phyloP scores from a whole-genome alignment of 2,329 filamentous ascomycete genomes.

The Didymella keratinophila region DNA sequence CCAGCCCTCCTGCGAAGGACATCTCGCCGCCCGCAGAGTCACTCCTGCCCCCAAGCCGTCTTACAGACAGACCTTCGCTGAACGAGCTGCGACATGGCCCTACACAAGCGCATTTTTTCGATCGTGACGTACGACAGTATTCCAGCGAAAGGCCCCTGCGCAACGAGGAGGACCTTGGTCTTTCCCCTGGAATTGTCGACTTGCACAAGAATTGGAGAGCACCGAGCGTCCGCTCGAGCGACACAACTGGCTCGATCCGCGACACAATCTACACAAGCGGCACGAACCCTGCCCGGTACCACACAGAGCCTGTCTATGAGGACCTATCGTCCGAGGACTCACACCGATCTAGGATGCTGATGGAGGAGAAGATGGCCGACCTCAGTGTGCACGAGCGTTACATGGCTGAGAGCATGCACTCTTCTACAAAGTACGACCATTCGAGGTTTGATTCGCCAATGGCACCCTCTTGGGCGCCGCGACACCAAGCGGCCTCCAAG shows the following conservation, averaged over 20 bases:
- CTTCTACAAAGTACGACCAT: conserved; percentile 21
- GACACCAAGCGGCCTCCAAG: conserved; percentile 37
- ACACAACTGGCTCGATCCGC: conserved; percentile 32
- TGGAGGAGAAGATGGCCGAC: conserved; percentile 38
- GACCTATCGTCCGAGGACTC: conserved; percentile 35
- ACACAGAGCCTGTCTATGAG: conserved; percentile 36
- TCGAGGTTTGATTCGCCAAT: conserved; percentile 28
- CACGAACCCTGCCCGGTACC: conserved; percentile 24
- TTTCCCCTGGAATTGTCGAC: conserved; percentile 33
- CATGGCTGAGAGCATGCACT: conserved; percentile 30
- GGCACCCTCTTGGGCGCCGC: conserved; percentile 29
- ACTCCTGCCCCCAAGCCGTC: conserved; percentile 16
- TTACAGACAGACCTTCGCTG: conserved; percentile 24
- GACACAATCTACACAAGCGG: conserved; percentile 39
- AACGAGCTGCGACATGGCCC: conserved; percentile 26
- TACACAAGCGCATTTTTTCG: conserved; percentile 24
- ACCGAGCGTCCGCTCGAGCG: conserved; percentile 38
- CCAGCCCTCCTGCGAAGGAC: conserved; percentile 36
- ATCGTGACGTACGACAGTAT: conserved; percentile 22
- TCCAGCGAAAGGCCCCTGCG: conserved; percentile 25
- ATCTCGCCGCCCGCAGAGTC: conserved; percentile 16
- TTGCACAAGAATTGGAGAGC: conserved; percentile 41
- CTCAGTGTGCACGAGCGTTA: conserved; percentile 37
- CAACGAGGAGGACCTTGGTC: conserved; percentile 26
- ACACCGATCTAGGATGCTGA: conserved; percentile 29